Evolutionary conservation across 106 monocot species (phyloP).

Genomic region (Apostasia ramifera): DNA sequence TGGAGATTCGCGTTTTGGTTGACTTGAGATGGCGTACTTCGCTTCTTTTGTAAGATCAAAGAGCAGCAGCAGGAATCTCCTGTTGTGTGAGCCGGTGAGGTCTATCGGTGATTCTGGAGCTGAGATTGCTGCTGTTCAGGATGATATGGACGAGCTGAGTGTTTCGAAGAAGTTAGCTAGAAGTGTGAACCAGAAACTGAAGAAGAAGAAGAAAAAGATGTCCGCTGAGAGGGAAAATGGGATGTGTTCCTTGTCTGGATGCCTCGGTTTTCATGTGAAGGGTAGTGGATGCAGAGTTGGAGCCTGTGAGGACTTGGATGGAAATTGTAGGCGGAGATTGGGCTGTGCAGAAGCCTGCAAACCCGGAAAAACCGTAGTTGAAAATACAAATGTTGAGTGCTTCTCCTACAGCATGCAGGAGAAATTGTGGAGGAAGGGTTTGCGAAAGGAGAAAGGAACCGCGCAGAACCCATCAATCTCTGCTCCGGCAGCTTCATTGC

Average conservation of each 20-base stretch:
- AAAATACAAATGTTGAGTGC: slow-evolving; percentile 26
- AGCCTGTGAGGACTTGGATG: slow-evolving; percentile 57
- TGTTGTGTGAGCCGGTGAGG: slow-evolving; percentile 12
- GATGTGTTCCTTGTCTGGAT: slow-evolving; percentile 16
- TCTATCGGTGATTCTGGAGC: not conserved
- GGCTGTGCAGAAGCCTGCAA: slow-evolving; percentile 23
- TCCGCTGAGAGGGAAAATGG: not conserved
- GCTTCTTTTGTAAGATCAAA: slow-evolving; percentile 26
- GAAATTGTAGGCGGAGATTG: slow-evolving; percentile 10
- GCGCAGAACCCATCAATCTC: slow-evolving; percentile 6
- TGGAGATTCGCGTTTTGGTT: not conserved
- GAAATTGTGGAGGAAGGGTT: slow-evolving; percentile 29
- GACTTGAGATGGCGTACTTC: slow-evolving; percentile 16
- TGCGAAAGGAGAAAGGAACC: slow-evolving; percentile 27
- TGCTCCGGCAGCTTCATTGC: slow-evolving; percentile 24
- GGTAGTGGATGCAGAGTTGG: slow-evolving; percentile 59
- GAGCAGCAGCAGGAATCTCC: slow-evolving; percentile 15
- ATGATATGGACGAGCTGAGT: slow-evolving; percentile 24
- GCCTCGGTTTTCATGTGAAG: slow-evolving; percentile 34
- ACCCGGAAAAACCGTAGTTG: slow-evolving; percentile 8
- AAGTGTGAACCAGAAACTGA: slow-evolving; percentile 20
- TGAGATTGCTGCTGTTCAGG: slow-evolving; percentile 13
- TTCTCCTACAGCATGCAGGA: slow-evolving; percentile 22
- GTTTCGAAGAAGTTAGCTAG: slow-evolving; percentile 15
- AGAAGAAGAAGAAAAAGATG: slow-evolving; percentile 24